These are phyloP conservation scores for Cladophialophora immunda DNA, from an alignment of 2,329 filamentous ascomycete species.

Conservation along the genomic window DNA sequence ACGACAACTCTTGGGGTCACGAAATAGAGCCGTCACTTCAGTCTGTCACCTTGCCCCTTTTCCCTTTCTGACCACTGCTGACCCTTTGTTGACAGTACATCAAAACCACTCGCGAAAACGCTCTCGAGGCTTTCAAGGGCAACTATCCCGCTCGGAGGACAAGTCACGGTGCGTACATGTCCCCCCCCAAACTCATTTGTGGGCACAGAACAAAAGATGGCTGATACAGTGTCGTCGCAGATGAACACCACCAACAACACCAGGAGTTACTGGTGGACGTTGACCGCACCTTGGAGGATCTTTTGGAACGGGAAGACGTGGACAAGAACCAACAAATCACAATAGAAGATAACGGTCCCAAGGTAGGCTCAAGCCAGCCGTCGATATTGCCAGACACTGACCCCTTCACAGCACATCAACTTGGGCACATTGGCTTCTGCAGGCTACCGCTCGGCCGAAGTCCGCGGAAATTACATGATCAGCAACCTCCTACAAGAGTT, in stretches of 20 bases:
- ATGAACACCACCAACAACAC: slow-evolving; percentile 74
- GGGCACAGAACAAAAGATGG: slow-evolving; percentile 28
- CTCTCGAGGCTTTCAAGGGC: slow-evolving; percentile 26
- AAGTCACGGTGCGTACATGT: slow-evolving; percentile 51
- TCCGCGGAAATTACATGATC: slow-evolving; percentile 96
- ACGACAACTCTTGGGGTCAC: slow-evolving; percentile 55
- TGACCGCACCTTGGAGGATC: slow-evolving; percentile 78
- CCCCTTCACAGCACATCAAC: slow-evolving; percentile 71
- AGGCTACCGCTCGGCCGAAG: slow-evolving; percentile 85
- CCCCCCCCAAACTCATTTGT: background rate
- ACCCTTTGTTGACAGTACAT: slow-evolving; percentile 33
- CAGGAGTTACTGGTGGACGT: slow-evolving; percentile 89
- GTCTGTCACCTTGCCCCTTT: slow-evolving; percentile 49
- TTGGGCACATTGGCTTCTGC: slow-evolving; percentile 86
- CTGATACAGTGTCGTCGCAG: slow-evolving; percentile 55
- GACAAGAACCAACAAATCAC: slow-evolving; percentile 97
- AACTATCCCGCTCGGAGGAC: slow-evolving; percentile 47
- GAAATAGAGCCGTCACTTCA: slow-evolving; percentile 64
- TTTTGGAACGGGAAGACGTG: slow-evolving; percentile 88
- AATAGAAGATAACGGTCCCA: slow-evolving; percentile 93
- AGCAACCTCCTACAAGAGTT: slow-evolving; percentile 96
- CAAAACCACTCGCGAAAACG: slow-evolving; percentile 33
- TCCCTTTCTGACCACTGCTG: slow-evolving; percentile 2
- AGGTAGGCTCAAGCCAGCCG: slow-evolving; percentile 62
- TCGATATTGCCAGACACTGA: slow-evolving; percentile 7